Percentiles rank a stretch among this genome's conserved stretches.
These are phyloP conservation scores for Colletotrichum sp. DNA, from an alignment of 2,329 filamentous ascomycete genomes.

Conservation along the genomic window DNA sequence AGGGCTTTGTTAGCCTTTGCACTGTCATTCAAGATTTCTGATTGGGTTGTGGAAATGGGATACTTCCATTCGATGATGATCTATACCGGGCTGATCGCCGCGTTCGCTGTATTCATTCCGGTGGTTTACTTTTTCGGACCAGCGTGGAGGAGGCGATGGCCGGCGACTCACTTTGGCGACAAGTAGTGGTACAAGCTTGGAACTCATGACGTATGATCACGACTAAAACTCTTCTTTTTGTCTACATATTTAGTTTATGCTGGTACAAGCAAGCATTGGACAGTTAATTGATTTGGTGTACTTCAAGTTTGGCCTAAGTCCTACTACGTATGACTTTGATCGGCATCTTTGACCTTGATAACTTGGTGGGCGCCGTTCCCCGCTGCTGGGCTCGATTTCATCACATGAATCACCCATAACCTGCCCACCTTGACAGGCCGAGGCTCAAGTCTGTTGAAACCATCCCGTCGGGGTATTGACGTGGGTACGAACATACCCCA, in stretches of 20 bases:
- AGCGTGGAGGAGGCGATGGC: conserved; percentile 11
- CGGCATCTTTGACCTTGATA: rapidly evolving
- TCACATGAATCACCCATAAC: background rate
- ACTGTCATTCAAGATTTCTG: conserved; percentile 29
- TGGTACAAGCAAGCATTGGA: background rate
- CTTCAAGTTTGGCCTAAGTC: too few species aligned
- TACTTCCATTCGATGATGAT: conserved; percentile 31
- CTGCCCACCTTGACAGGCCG: background rate
- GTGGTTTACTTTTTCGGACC: conserved; percentile 26
- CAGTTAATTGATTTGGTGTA: background rate
- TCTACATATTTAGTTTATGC: background rate
- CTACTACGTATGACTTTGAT: background rate
- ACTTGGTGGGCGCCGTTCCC: background rate
- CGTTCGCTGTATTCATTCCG: conserved; percentile 31
- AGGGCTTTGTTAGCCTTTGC: conserved; percentile 33
- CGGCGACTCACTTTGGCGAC: conserved; percentile 1
- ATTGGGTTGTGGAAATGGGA: conserved; percentile 30
- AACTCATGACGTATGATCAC: background rate
- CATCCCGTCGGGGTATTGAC: background rate
- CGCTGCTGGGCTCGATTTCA: background rate
- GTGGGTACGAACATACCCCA: background rate
- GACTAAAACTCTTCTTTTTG: background rate
- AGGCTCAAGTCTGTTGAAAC: background rate
- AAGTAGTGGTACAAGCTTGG: background rate
- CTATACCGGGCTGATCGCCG: conserved; percentile 34